Evolutionary conservation across 2,329 filamentous ascomycete species (phyloP).

Genomic region (Knoxdaviesia proteae): DNA sequence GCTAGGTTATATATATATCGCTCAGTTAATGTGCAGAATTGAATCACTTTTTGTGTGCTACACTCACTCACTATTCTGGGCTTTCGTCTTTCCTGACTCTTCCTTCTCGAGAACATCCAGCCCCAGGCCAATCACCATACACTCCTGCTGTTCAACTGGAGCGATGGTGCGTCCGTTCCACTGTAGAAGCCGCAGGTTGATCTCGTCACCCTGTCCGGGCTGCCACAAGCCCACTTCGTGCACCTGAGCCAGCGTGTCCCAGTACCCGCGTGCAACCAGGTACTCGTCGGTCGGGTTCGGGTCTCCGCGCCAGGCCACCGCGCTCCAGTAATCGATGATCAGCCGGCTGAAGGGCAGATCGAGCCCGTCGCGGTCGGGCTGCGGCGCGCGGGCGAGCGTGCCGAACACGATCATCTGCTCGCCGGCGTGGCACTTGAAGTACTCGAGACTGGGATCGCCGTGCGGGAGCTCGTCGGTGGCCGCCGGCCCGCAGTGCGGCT

Average conservation of each 20-base stretch:
- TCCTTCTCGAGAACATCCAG: too few species aligned
- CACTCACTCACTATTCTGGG: too few species aligned
- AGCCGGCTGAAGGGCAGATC: conserved; percentile 14
- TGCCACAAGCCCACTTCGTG: conserved; percentile 11
- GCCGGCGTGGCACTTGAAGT: conserved; percentile 20
- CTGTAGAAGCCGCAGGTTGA: conserved; percentile 1
- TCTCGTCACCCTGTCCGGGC: conserved; percentile 1
- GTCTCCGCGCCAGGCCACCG: conserved; percentile 13
- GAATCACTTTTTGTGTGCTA: too few species aligned
- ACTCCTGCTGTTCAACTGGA: too few species aligned
- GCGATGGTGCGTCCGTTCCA: not conserved
- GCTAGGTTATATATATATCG: too few species aligned
- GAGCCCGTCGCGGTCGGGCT: conserved; percentile 14
- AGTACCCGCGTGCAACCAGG: conserved; percentile 11
- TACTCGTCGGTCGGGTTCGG: conserved; percentile 12
- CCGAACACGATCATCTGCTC: conserved; percentile 18
- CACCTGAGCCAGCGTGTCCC: conserved; percentile 10
- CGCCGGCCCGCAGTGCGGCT: conserved; percentile 11
- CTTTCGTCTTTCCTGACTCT: too few species aligned
- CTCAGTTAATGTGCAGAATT: too few species aligned
- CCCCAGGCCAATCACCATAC: too few species aligned
- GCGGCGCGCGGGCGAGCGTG: conserved; percentile 11
- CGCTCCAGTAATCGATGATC: conserved; percentile 14
- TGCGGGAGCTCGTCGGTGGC: conserved; percentile 10
- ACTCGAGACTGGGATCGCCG: conserved; percentile 15